These are phyloP conservation scores for Prorocentrum cordatum DNA, from an alignment of 169 alveolate species.

Conservation along the genomic window DNA sequence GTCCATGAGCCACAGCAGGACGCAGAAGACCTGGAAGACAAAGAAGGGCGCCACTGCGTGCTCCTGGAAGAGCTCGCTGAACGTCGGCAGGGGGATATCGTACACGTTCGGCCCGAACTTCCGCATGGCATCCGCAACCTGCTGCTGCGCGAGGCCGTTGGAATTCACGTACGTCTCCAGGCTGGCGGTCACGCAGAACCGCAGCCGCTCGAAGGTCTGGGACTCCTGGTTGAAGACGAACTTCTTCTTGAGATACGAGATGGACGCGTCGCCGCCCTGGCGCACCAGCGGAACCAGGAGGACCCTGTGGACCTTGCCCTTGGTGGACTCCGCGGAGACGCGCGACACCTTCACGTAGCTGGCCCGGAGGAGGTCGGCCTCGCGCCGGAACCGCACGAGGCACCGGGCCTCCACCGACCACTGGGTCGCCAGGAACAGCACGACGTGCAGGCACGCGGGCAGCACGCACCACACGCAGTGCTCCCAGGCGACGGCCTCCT, in stretches of 20 bases:
- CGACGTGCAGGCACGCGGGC: slow-evolving; percentile 5
- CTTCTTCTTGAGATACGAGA: slow-evolving; percentile 11
- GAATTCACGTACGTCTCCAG: slow-evolving; percentile 3
- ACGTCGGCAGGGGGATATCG: slow-evolving; percentile 83
- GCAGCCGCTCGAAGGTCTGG: slow-evolving; percentile 3
- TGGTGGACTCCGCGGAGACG: neutral
- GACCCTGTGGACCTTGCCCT: too few species aligned
- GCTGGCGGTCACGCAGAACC: neutral
- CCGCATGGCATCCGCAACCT: neutral
- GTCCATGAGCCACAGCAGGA: slow-evolving; percentile 92
- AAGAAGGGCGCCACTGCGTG: slow-evolving; percentile 94
- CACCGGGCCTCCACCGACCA: slow-evolving; percentile 47
- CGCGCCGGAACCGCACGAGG: slow-evolving; percentile 1
- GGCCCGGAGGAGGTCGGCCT: neutral
- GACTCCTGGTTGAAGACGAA: neutral
- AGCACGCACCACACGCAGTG: neutral
- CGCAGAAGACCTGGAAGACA: slow-evolving; percentile 91
- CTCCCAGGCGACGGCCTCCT: neutral
- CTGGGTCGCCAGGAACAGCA: slow-evolving; percentile 45
- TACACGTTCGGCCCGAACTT: slow-evolving; percentile 29
- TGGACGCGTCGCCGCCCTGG: slow-evolving; percentile 16
- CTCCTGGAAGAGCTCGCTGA: slow-evolving; percentile 85
- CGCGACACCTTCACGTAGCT: slow-evolving; percentile 19
- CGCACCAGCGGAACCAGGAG: slow-evolving; percentile 16
- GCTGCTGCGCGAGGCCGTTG: slow-evolving; percentile 1